These are phyloP conservation scores for Colletotrichum sojae DNA, from an alignment of 2,329 filamentous ascomycete genomes.

Conservation along the genomic window DNA sequence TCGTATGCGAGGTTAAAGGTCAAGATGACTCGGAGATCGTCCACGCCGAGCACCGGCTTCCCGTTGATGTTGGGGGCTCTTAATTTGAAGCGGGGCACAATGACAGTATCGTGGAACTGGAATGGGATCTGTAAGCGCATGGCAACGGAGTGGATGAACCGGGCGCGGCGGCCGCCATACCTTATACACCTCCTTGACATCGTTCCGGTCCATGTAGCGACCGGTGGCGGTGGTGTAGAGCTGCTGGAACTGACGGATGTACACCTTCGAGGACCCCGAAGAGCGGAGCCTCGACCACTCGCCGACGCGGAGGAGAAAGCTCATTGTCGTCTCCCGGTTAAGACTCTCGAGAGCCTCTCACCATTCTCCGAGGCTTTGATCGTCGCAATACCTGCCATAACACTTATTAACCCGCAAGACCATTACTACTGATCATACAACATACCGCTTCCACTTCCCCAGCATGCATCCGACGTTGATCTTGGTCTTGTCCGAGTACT, in stretches of 20 bases:
- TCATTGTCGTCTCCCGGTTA: constrained; percentile 42
- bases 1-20: too few relatives aligned
- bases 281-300: constrained; percentile 42
- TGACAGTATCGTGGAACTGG: constrained; percentile 43
- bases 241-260: constrained; percentile 48
- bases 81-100: constrained; percentile 45
- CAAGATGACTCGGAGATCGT: constrained; percentile 30
- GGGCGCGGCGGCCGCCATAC: constrained; percentile 33
- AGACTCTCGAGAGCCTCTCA: constrained; percentile 39
- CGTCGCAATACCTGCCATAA: constrained; percentile 41
- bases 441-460: constrained; percentile 44
- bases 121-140: not conserved
- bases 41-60: constrained; percentile 45
- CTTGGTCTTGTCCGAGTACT: constrained; percentile 42
- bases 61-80: constrained; percentile 43
- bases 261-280: constrained; percentile 43
- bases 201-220: constrained; percentile 44
- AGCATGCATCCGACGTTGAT: constrained; percentile 45
- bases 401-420: constrained; percentile 26
- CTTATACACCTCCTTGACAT: constrained; percentile 47
- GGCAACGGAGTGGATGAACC: not conserved
- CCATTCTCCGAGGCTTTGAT: constrained; percentile 44
- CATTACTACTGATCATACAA: not conserved
- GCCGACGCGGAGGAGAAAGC: constrained; percentile 47
- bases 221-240: constrained; percentile 45